These are phyloP conservation scores for Gilbertella persicaria DNA, from an alignment of 371 early-diverging fungal species.

Conservation along the genomic window DNA sequence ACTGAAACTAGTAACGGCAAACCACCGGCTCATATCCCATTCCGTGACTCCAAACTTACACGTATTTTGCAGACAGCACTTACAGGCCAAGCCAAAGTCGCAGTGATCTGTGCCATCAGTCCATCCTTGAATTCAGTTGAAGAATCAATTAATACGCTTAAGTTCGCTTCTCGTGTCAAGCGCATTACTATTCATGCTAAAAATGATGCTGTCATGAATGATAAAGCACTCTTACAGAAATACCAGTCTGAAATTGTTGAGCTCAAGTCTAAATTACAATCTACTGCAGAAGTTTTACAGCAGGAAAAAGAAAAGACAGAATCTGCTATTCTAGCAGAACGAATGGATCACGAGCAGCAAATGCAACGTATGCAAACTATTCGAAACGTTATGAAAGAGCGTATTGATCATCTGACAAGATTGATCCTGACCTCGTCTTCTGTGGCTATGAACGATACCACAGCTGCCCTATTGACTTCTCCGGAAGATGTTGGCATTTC, in stretches of 20 bases:
- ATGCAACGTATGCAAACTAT: slow-evolving; percentile 71
- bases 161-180: slow-evolving; percentile 84
- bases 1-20: slow-evolving; percentile 61
- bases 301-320: slow-evolving; percentile 45
- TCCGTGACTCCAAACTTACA: slow-evolving; percentile 92
- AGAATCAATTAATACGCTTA: slow-evolving; percentile 84
- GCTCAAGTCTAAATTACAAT: slow-evolving; percentile 74
- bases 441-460: slow-evolving; percentile 26
- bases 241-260: slow-evolving; percentile 83
- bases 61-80: slow-evolving; percentile 85
- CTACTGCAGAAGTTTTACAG: slow-evolving; percentile 46
- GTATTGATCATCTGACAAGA: slow-evolving; percentile 72
- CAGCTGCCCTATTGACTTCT: not conserved
- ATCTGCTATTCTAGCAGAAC: slow-evolving; percentile 32
- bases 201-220: slow-evolving; percentile 76
- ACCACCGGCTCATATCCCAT: slow-evolving; percentile 69
- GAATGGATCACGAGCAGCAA: slow-evolving; percentile 73
- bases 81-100: slow-evolving; percentile 78
- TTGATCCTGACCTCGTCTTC: slow-evolving; percentile 78
- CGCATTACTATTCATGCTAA: slow-evolving; percentile 56
- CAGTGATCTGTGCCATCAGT: slow-evolving; percentile 82
- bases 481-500: not conserved
- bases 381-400: slow-evolving; percentile 77
- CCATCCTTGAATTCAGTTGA: slow-evolving; percentile 70
- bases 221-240: slow-evolving; percentile 84